Base-by-base conservation (phyloP, 345 rosid genomes). In the Populus davidiana region DNA sequence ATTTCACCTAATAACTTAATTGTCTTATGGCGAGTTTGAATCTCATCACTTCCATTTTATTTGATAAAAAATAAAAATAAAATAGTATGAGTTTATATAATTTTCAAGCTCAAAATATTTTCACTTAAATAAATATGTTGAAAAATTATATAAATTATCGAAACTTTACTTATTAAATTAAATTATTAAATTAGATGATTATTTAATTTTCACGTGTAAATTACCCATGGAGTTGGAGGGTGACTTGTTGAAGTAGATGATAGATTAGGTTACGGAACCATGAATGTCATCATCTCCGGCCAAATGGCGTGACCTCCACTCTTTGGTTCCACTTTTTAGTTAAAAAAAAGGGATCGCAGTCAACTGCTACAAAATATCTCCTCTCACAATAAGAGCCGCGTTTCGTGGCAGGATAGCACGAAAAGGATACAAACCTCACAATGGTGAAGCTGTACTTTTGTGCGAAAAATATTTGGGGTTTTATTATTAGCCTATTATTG, bases 41-140 rank as follows among this genome's bases (percentile, higher is more conserved):
- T 33, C 5, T 0, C 0, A 4, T 0, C 5, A 33, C 0, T 0
- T 33, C 5, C 0, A 33, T 33, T 33, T 0, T 33, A 33, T 33
- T 33, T 33, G 0, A 33, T 4, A 33, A 33, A 33, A 33, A 4
- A 4, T 33, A 33, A 33, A 0, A 0, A 33, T 4, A 33, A 4
- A 0, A 4, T 33, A 4, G 0, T 33, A 4, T 33, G 0, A 4
- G 5, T 33, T 0, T 33, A 0, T 33, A 0, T 33, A 33, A 33
- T 33, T 33, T 33, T 33, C 1, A 33, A 0, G 0, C 0, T 4
- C 0, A 33, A 33, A 33, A 33, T 0, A 3, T 3, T 3, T 33
- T 4, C 4, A 33, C 0, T 33, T 33, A 33, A 33, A 33, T 0
- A 0, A 33, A 0, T 4, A 33, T 33, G 0, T 33, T 33, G 1